Conservation (phyloP, 2,329 filamentous ascomycete genomes). For the Venturia nashicola region DNA sequence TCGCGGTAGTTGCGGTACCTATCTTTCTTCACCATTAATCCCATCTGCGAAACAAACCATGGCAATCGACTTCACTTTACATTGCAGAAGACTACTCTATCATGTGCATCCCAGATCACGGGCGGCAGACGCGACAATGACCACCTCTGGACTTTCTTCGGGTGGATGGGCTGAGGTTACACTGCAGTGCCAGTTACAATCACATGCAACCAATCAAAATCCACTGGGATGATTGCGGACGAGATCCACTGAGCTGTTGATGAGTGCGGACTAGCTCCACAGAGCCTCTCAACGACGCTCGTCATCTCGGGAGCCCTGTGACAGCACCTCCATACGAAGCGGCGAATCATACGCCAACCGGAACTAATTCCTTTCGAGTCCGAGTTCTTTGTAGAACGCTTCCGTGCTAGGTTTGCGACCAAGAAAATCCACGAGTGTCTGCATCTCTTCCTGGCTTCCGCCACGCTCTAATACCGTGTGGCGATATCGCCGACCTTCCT, state of each 20-base stretch:
- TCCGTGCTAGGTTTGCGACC: constrained; percentile 65
- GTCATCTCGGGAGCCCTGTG: not conserved
- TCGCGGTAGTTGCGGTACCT: not conserved
- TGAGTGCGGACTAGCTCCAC: not conserved
- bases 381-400: constrained; percentile 69
- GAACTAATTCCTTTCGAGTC: constrained; percentile 23
- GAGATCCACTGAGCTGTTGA: not conserved
- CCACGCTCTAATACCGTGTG: constrained; percentile 69
- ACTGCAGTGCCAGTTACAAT: not conserved
- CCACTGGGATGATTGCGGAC: not conserved
- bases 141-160: not conserved
- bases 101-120: too few relatives aligned
- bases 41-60: not conserved
- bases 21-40: not conserved
- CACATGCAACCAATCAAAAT: not conserved
- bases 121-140: not conserved
- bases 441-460: constrained; percentile 70
- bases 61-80: not conserved
- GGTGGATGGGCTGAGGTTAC: not conserved
- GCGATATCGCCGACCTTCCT: constrained; percentile 62
- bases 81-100: too few relatives aligned
- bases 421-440: constrained; percentile 64
- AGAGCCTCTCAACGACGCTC: not conserved
- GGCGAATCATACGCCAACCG: not conserved
- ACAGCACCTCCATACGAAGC: not conserved